These are phyloP conservation scores for Fraxinus nigra DNA, from an alignment of 305 asterid species.

Conservation along the genomic window DNA sequence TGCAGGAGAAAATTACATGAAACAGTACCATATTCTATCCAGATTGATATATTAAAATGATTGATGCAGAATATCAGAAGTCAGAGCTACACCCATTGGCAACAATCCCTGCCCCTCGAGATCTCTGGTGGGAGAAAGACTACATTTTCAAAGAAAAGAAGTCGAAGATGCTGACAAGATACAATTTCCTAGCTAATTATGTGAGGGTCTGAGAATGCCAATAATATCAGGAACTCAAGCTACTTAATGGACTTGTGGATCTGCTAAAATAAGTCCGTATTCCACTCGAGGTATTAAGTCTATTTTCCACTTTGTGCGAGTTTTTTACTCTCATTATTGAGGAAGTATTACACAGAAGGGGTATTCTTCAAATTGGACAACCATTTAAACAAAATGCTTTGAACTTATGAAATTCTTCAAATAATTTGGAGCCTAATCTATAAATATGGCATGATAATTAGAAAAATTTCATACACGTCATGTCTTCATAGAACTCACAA, in stretches of 20 bases:
- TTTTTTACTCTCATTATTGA: neutral
- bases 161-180: neutral
- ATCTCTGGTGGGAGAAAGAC: neutral
- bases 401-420: neutral
- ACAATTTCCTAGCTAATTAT: neutral
- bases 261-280: neutral
- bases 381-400: neutral
- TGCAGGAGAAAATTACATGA: neutral
- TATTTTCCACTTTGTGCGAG: neutral
- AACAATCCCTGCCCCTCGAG: neutral
- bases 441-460: neutral
- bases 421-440: neutral
- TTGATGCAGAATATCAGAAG: neutral
- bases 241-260: neutral
- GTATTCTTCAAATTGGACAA: neutral
- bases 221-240: neutral
- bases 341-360: neutral
- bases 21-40: neutral
- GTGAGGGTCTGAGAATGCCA: neutral
- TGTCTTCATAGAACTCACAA: slow-evolving; percentile 1
- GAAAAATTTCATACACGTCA: neutral
- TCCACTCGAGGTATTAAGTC: neutral
- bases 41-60: neutral
- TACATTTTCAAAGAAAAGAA: neutral
- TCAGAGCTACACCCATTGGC: neutral